Evolutionary conservation across 768 basidiomycete genomes (phyloP).

Genomic region (Xanthoconium stramineum): DNA sequence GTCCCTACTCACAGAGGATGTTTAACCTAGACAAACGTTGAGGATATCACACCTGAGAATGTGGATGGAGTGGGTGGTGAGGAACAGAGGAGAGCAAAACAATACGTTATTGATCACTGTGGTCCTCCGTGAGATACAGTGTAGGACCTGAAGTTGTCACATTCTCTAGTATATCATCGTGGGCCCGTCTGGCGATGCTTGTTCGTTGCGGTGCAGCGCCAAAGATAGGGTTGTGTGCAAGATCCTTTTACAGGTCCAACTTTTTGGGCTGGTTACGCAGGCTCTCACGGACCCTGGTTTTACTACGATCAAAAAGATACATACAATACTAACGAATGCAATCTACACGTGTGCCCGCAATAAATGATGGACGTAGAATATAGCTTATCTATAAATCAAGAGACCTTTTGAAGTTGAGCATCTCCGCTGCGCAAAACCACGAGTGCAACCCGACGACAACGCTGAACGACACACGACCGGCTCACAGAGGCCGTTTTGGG

Average conservation of each 20-base stretch:
- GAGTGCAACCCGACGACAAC: not conserved
- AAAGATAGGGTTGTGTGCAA: not conserved
- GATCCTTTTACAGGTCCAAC: no score
- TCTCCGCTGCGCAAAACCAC: not conserved
- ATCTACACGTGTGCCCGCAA: not conserved
- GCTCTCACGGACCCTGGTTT: not conserved
- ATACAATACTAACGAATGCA: slow-evolving; percentile 13
- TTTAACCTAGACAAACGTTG: slow-evolving; percentile 65
- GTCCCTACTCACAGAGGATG: not conserved
- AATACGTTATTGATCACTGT: slow-evolving; percentile 73
- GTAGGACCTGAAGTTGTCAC: not conserved
- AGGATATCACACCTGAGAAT: slow-evolving; percentile 83
- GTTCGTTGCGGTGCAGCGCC: not conserved
- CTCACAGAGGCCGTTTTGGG: slow-evolving; percentile 32
- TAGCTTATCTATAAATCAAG: slow-evolving; percentile 7
- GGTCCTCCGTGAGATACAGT: slow-evolving; percentile 37
- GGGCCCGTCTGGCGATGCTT: not conserved
- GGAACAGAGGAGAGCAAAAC: slow-evolving; percentile 78
- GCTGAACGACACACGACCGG: not conserved
- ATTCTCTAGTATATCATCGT: not conserved
- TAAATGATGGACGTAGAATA: slow-evolving; percentile 4
- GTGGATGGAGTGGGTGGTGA: slow-evolving; percentile 84
- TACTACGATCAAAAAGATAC: no score
- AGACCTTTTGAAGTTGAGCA: not conserved
- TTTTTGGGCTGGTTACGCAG: slow-evolving; percentile 2